Conservation (phyloP, 495 filamentous ascomycete genomes). For the Aspergillus saccharolyticus region DNA sequence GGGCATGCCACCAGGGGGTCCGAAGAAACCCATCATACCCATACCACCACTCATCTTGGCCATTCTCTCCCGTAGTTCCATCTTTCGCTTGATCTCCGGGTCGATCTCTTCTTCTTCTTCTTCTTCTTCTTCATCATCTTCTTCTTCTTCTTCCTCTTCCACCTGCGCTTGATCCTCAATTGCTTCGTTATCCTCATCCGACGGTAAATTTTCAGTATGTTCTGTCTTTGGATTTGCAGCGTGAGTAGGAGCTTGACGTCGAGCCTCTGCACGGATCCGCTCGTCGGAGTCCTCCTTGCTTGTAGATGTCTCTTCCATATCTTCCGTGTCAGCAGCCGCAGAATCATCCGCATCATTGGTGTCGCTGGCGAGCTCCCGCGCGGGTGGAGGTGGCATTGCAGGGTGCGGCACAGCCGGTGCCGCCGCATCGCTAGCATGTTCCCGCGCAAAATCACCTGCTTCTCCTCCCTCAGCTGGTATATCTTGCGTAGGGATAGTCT, state of each 20-base stretch:
- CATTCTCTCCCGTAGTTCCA: slow-evolving; percentile 91
- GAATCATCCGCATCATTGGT: slow-evolving; percentile 89
- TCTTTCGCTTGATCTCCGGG: slow-evolving; percentile 76
- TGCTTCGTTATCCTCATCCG: slow-evolving; percentile 51
- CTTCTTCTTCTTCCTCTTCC: slow-evolving; percentile 74
- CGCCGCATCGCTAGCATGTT: slow-evolving; percentile 55
- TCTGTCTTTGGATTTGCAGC: slow-evolving; percentile 16
- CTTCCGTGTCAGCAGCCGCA: slow-evolving; percentile 79
- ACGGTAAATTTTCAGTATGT: slow-evolving; percentile 31
- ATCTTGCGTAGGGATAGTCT: slow-evolving; percentile 29
- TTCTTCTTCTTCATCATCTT: too few species aligned
- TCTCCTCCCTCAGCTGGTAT: slow-evolving; percentile 41
- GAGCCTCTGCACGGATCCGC: slow-evolving; percentile 20
- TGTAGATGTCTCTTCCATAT: slow-evolving; percentile 68
- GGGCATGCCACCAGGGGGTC: slow-evolving; percentile 65
- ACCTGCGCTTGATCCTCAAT: slow-evolving; percentile 50
- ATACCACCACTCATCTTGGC: slow-evolving; percentile 98
- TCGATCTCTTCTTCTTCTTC: too few species aligned
- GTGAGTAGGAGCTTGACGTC: slow-evolving; percentile 15
- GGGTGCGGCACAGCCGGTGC: slow-evolving; percentile 41
- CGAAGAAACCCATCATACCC: slow-evolving; percentile 95
- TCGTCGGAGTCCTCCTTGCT: slow-evolving; percentile 73
- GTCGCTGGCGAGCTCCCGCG: slow-evolving; percentile 59
- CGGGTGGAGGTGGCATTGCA: slow-evolving; percentile 38
- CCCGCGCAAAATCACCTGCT: slow-evolving; percentile 48